Evolutionary conservation across 2,329 filamentous ascomycete species (phyloP), one percentile per base, ranked within the genome.

Genomic region (Alternaria gansuensis): DNA sequence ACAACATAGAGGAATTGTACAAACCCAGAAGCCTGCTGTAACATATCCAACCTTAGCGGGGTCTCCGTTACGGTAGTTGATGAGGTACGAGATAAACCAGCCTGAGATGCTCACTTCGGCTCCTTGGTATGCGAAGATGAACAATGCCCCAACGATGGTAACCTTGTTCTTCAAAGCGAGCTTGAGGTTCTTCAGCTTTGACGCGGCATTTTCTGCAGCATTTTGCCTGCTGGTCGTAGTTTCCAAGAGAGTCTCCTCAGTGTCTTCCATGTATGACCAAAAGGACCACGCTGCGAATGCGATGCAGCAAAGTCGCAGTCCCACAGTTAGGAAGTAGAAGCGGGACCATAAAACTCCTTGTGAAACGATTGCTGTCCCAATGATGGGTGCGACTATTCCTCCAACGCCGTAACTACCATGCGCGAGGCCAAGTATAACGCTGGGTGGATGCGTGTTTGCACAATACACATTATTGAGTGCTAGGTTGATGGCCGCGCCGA

Each of bases 51-150:
- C 90, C 3, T 84, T 82, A 0, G 84, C 81, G 6, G 90, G 90
- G 66, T 90, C 83, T 13, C 90, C 91, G 56, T 87, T 81, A 36
- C 91, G 88, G 62, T 87, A 85, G 49, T 85, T 84, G 76, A 95
- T 92, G 37, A 96, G 81, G 79, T 93, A 96, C 2, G 90, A 92
- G 62, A 94, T 92, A 48, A 94, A 89, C 92, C 92, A 96, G 52
- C 92, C 91, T 0, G 89, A 91, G 64, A 94, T 91, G 13, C 88
- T 88, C 14, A 96, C 91, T 77, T 96, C 92, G 34, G 90, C 89
- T 33, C 91, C 92, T 77, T 95, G 91, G 75, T 96, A 96, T 26
- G 88, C 87, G 75, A 96, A 95, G 75, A 95, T 90, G 80, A 95
- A 95, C 9, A 92, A 75, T 0, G 91, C 89, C 3, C 91, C 90